Base-by-base conservation (phyloP, 1,284 basidiomycete genomes). In the Fomitopsis pinicola region DNA sequence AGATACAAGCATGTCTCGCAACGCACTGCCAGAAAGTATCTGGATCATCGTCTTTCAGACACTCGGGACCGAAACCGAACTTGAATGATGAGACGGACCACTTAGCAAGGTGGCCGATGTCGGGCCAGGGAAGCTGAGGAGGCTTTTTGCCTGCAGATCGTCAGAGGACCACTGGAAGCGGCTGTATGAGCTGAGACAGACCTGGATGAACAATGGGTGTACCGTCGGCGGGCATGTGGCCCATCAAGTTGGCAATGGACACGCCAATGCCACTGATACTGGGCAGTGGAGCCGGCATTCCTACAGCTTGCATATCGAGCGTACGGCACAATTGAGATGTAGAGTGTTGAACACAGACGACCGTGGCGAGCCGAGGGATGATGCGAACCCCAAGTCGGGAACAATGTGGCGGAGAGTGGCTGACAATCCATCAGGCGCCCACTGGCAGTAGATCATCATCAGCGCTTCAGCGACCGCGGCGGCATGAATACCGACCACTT, bases 71-170 rank as follows among this genome's bases (percentile, higher is more conserved):
- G 71, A 97, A 97, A 1, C 96, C 96, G 66, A 96, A 97, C 75
- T 99, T 99, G 77, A 88, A 95, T 0, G 92, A 95, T 19, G 95
- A 98, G 8, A 99, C 95, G n/a, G 91, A 91, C 97, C 97, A 99
- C 65, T 90, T 89, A 26, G 92, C 96, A 19, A 92, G 82, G 57
- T 86, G 79, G 12, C 92, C 92, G 58, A 95, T 91, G 74, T 95
- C 91, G 22, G 90, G 89, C 85, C 84, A 89, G 0, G 82, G 83
- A 8, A 88, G 77, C 44, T 71, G 63, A 8, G 87, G 86, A 9
- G 82, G 78, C 36, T 74, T 72, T 56, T 76, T 78, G 62, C 71
- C 76, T 74, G 61, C 54, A 42, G 50, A 38, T 4, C 9, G 5
- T 17, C 22, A 19, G 1, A 40, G 35, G 9, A 26, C 26, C 30